These are phyloP conservation scores for Penicillium rolfsii DNA, from an alignment of 2,329 filamentous ascomycete genomes.

Conservation along the genomic window DNA sequence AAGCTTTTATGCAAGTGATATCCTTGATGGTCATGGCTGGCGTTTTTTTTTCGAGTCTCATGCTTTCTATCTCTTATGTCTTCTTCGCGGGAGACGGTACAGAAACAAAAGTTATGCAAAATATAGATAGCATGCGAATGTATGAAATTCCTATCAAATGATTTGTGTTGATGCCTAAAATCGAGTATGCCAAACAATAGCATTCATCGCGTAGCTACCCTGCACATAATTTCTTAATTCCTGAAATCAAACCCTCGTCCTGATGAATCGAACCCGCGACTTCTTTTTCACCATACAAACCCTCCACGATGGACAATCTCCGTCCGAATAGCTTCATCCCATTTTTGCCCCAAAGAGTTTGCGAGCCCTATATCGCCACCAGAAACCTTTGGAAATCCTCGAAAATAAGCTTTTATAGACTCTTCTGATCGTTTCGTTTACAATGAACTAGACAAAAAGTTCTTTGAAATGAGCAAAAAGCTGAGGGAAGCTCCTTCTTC, in stretches of 20 bases:
- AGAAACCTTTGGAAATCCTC: too few relatives aligned
- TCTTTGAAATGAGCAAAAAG: too few relatives aligned
- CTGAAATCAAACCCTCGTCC: background rate
- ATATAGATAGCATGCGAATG: conserved; percentile 17
- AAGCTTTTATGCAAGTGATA: conserved; percentile 24
- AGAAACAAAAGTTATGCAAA: conserved; percentile 23
- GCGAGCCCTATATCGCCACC: too few relatives aligned
- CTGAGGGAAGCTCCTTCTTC: too few relatives aligned
- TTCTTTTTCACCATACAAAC: too few relatives aligned
- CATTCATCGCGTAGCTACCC: background rate
- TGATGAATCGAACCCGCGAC: too few relatives aligned
- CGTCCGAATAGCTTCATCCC: too few relatives aligned
- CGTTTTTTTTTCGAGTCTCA: conserved; percentile 28
- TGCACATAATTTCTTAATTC: background rate
- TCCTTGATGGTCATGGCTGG: conserved; percentile 35
- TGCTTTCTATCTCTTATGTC: background rate
- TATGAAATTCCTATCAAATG: background rate
- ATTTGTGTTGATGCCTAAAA: background rate
- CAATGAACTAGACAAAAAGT: too few relatives aligned
- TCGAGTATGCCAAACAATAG: background rate
- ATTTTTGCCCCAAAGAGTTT: too few relatives aligned
- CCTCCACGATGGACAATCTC: too few relatives aligned
- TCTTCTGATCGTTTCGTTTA: too few relatives aligned
- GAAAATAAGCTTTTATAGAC: too few relatives aligned
- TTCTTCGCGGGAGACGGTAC: background rate